Percentiles rank a stretch among this genome's conserved stretches.
Evolutionary conservation across 1,284 basidiomycete genomes (phyloP).

Genomic region (Cryptococcus sp.): DNA sequence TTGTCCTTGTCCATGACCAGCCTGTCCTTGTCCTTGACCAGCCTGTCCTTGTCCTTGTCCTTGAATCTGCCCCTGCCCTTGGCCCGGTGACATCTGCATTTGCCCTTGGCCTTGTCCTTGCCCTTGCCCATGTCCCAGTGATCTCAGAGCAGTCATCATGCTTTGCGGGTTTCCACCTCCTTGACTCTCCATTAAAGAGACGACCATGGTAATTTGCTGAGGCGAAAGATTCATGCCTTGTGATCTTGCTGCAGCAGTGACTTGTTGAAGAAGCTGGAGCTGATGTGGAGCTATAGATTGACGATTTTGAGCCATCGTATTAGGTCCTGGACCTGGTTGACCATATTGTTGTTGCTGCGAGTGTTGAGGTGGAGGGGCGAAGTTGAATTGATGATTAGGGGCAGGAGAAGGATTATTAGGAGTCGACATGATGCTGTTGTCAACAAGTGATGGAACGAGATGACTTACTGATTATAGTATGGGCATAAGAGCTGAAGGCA

Average conservation of each 20-base stretch:
- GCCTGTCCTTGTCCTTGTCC: conserved; percentile 9
- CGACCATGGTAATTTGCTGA: conserved; percentile 30
- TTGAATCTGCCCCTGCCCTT: background rate
- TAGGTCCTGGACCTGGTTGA: conserved; percentile 25
- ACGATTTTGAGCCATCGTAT: conserved; percentile 19
- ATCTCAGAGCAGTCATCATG: conserved; percentile 16
- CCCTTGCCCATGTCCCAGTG: conserved; percentile 4
- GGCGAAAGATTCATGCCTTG: conserved; percentile 12
- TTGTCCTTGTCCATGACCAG: conserved; percentile 18
- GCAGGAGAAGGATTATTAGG: conserved; percentile 18
- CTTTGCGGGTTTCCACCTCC: conserved; percentile 13
- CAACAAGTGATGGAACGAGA: no score
- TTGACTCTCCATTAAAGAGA: conserved; percentile 21
- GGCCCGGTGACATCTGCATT: conserved; percentile 12
- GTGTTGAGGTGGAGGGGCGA: conserved; percentile 12
- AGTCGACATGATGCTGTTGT: conserved; percentile 15
- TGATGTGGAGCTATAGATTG: conserved; percentile 14
- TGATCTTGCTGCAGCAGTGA: conserved; percentile 8
- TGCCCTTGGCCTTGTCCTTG: conserved; percentile 10
- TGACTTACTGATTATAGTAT: no score
- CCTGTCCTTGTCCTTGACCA: conserved; percentile 17
- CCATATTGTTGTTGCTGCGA: conserved; percentile 22
- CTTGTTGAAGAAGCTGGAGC: conserved; percentile 15
- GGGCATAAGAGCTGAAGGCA: no score
- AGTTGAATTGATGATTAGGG: conserved; percentile 10